A percentile compares a stretch with the other conserved stretches of the same genome.
phyloP scores from a whole-genome alignment of 2,329 filamentous ascomycete species.

The Phoma herbarum region DNA sequence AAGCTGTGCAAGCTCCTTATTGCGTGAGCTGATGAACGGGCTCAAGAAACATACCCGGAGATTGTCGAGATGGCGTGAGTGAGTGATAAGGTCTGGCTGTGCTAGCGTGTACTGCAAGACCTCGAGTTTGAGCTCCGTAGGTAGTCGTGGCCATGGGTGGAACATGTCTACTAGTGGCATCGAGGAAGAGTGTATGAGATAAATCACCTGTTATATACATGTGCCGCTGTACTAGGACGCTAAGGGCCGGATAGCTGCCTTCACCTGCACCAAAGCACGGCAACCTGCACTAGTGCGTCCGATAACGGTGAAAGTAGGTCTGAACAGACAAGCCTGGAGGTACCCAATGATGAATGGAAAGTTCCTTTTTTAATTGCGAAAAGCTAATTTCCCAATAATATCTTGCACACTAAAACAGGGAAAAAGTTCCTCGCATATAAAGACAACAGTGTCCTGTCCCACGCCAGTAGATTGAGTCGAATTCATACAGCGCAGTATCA shows the following conservation, averaged over 20 bases:
- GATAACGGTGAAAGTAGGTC: neutral
- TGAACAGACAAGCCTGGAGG: neutral
- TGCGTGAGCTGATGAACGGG: neutral
- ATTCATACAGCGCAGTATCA: too few species aligned
- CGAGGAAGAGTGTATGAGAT: neutral
- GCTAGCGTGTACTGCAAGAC: neutral
- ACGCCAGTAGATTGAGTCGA: too few species aligned
- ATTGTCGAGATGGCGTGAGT: neutral
- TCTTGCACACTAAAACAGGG: neutral
- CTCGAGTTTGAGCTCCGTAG: neutral
- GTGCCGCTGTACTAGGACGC: neutral
- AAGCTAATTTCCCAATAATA: neutral
- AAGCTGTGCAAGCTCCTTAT: neutral
- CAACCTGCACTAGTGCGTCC: neutral
- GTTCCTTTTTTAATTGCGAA: too few species aligned
- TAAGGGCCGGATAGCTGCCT: neutral
- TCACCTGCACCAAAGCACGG: neutral
- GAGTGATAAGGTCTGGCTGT: neutral
- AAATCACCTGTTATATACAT: neutral
- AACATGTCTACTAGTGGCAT: neutral
- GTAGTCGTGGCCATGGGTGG: neutral
- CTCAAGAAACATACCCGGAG: neutral
- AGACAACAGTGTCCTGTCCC: too few species aligned
- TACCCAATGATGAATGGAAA: neutral
- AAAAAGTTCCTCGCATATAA: neutral